phyloP scores from a whole-genome alignment of 2,329 filamentous ascomycete species.

The Gaeumannomyces tritici region DNA sequence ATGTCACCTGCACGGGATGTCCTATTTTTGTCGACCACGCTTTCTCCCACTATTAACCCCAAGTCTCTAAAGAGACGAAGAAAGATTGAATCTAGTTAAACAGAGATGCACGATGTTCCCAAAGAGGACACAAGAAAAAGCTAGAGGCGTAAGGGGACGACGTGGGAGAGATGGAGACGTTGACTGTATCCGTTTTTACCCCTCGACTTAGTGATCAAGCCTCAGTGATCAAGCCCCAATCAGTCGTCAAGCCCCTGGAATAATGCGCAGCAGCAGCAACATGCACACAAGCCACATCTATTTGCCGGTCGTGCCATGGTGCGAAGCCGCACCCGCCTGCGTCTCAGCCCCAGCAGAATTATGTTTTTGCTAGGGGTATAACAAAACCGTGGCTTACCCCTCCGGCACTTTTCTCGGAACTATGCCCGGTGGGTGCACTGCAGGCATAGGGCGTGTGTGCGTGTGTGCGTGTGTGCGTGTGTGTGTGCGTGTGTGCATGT shows the following conservation, averaged over 20 bases:
- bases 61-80: not conserved
- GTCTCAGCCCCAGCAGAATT: not conserved
- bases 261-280: not conserved
- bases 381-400: not conserved
- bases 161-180: too few species aligned
- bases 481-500: too few species aligned
- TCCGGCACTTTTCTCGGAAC: too few species aligned
- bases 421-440: too few species aligned
- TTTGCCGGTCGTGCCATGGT: not conserved
- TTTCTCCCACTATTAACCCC: not conserved
- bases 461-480: too few species aligned
- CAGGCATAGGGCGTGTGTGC: too few species aligned
- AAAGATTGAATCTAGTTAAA: too few species aligned
- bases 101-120: too few species aligned
- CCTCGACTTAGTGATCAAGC: not conserved
- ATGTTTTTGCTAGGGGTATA: not conserved
- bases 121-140: not conserved
- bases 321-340: not conserved
- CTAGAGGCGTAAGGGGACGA: not conserved
- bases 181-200: not conserved
- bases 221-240: not conserved
- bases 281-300: not conserved
- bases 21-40: not conserved
- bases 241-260: not conserved
- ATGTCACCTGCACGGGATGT: not conserved